phyloP scores from a whole-genome alignment of 2,329 filamentous ascomycete species.

The Teratosphaeria gauchensis region DNA sequence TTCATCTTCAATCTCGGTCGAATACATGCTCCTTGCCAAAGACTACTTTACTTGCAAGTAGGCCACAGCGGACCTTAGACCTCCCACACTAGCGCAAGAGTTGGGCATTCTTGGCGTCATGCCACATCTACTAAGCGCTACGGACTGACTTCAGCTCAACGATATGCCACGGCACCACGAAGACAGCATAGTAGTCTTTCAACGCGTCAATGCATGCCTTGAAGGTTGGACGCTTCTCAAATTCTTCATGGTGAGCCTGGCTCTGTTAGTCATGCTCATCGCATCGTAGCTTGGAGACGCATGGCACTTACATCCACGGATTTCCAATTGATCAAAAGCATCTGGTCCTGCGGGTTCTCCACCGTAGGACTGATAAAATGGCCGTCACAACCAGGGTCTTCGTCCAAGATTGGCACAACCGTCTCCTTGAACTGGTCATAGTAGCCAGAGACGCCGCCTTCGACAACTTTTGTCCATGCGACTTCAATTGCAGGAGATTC shows the following conservation, averaged over 20 bases:
- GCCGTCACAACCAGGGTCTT: neutral
- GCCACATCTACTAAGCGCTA: too few relatives aligned
- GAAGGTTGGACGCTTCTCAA: neutral
- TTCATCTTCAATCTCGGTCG: too few relatives aligned
- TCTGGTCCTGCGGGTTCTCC: neutral
- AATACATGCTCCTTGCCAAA: too few relatives aligned
- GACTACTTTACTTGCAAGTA: too few relatives aligned
- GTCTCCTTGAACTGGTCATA: neutral
- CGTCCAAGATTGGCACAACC: neutral
- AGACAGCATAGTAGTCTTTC: neutral
- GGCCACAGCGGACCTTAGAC: too few relatives aligned
- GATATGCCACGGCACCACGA: neutral
- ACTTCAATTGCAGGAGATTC: neutral
- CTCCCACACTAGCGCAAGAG: too few relatives aligned
- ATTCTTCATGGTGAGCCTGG: neutral
- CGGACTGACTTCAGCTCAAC: neutral
- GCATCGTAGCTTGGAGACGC: neutral
- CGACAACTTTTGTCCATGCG: neutral
- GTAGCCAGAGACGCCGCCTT: neutral
- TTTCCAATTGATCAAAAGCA: neutral
- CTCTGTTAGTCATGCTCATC: neutral
- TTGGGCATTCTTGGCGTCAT: too few relatives aligned
- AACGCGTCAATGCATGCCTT: neutral
- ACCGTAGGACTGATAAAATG: neutral
- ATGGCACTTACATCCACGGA: neutral